phyloP scores from a whole-genome alignment of 1,284 basidiomycete genomes.

The Kalmanozyma brasiliensis region DNA sequence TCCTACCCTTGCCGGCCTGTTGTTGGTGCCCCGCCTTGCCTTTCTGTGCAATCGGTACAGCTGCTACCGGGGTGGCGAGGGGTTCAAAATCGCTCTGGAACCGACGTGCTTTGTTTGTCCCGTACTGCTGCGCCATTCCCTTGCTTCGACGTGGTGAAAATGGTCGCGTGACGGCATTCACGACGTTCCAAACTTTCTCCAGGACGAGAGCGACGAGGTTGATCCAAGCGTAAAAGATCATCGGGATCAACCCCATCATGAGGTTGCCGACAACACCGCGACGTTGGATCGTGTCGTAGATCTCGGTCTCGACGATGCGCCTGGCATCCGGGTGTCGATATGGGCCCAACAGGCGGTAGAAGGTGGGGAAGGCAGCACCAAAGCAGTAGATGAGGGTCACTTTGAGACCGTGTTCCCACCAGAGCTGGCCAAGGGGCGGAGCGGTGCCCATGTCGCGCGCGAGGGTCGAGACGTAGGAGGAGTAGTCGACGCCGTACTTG shows the following conservation, averaged over 20 bases:
- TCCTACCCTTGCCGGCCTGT: slow-evolving; percentile 11
- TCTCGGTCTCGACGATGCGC: slow-evolving; percentile 73
- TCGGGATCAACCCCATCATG: slow-evolving; percentile 72
- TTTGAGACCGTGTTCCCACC: slow-evolving; percentile 72
- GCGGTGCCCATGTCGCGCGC: slow-evolving; percentile 75
- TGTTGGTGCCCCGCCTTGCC: neutral
- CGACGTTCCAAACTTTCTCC: slow-evolving; percentile 47
- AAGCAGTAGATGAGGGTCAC: slow-evolving; percentile 74
- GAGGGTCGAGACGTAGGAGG: slow-evolving; percentile 74
- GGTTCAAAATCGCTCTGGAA: slow-evolving; percentile 41
- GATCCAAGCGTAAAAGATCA: slow-evolving; percentile 70
- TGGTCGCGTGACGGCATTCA: slow-evolving; percentile 2
- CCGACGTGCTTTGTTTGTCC: slow-evolving; percentile 13
- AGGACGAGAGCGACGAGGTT: slow-evolving; percentile 66
- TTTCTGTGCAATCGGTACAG: neutral
- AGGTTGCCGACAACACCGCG: slow-evolving; percentile 75
- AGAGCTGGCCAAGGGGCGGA: slow-evolving; percentile 72
- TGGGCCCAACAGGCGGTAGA: slow-evolving; percentile 75
- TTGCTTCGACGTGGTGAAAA: slow-evolving; percentile 2
- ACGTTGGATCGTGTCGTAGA: slow-evolving; percentile 76
- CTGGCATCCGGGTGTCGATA: slow-evolving; percentile 67
- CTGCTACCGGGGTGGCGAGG: neutral
- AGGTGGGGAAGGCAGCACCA: slow-evolving; percentile 75
- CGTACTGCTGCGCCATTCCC: neutral
- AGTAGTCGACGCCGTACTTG: slow-evolving; percentile 75